phyloP scores from a whole-genome alignment of 83 land plant species.

The Picea engelmannii region DNA sequence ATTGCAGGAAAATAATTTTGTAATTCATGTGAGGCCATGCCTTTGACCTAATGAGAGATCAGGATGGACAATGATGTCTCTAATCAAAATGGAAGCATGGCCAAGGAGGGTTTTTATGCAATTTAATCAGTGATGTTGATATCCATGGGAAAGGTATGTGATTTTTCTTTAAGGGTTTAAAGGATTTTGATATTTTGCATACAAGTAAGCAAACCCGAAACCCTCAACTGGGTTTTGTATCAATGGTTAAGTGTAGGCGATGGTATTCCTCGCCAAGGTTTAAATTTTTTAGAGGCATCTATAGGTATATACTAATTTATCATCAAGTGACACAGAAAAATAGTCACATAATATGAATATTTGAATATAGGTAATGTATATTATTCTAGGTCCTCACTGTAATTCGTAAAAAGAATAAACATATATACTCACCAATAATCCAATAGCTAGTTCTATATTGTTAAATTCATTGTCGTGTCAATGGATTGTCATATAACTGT shows the following conservation, averaged over 20 bases:
- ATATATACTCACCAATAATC: no score
- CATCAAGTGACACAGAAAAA: no score
- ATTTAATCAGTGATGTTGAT: neutral
- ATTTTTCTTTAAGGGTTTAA: neutral
- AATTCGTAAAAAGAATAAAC: no score
- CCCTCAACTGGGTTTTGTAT: neutral
- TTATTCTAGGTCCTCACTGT: no score
- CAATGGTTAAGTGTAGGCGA: neutral
- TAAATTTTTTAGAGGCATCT: neutral
- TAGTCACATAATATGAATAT: no score
- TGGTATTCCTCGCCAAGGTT: neutral
- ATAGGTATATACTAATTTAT: no score
- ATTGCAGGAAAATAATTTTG: neutral
- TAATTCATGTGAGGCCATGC: neutral
- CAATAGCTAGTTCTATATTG: no score
- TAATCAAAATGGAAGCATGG: neutral
- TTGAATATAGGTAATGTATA: no score
- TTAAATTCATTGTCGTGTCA: no score
- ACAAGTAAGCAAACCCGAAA: no score
- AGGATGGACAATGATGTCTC: neutral
- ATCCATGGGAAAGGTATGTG: neutral
- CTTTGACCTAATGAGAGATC: neutral
- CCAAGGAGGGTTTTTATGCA: neutral
- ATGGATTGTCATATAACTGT: no score
- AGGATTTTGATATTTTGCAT: no score